Percentiles rank a stretch among this genome's conserved stretches.
phyloP scores from a whole-genome alignment of 768 basidiomycete species.

The Suillus hirtellus region DNA sequence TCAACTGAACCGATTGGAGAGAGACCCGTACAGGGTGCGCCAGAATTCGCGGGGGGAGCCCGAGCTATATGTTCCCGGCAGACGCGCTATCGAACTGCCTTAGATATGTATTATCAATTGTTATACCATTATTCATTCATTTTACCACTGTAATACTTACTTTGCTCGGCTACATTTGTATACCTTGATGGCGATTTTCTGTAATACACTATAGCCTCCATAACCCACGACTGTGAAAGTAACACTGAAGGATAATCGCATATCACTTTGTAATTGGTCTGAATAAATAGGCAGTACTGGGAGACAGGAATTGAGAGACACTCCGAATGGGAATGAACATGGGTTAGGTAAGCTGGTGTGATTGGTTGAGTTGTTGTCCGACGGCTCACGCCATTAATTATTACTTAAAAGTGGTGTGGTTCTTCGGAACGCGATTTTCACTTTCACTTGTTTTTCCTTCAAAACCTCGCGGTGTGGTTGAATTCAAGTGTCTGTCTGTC shows the following conservation, averaged over 20 bases:
- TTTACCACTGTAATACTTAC: not conserved
- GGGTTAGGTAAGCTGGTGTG: slow-evolving; percentile 20
- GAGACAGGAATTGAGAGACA: not conserved
- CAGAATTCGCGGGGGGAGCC: not conserved
- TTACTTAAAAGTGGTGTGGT: slow-evolving; percentile 8
- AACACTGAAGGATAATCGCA: not conserved
- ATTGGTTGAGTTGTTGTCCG: slow-evolving; percentile 21
- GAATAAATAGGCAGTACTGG: not conserved
- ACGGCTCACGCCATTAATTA: slow-evolving; percentile 28
- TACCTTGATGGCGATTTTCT: not conserved
- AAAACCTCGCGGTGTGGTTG: slow-evolving; percentile 8
- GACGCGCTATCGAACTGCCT: not conserved
- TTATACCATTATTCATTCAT: not conserved
- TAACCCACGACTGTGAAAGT: too few species aligned
- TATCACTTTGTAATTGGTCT: not conserved
- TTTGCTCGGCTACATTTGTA: not conserved
- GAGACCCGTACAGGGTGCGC: slow-evolving; percentile 1
- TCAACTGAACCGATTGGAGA: not conserved
- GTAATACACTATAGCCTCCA: not conserved
- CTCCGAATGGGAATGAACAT: not conserved
- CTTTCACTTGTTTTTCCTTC: not conserved
- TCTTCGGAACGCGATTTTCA: not conserved
- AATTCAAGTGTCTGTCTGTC: not conserved
- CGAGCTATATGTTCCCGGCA: not conserved
- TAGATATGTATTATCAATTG: not conserved